A percentile compares a stretch with the other conserved stretches of the same genome.
phyloP scores from a whole-genome alignment of 306 rosid genomes.

The Acacia acuminata region DNA sequence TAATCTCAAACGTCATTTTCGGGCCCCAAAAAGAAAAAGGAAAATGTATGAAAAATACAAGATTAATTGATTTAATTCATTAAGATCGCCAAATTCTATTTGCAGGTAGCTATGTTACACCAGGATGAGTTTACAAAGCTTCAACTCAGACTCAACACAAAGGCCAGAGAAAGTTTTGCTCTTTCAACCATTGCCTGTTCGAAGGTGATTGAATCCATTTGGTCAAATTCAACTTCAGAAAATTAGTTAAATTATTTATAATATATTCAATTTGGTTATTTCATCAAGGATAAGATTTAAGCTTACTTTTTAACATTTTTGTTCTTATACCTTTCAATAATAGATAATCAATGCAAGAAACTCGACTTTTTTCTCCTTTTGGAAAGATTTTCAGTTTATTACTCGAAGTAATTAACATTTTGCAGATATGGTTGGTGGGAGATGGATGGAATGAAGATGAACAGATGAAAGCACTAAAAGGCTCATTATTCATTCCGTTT shows the following conservation, averaged over 20 bases:
- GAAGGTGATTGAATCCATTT: constrained; percentile 39
- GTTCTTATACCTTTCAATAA: no score
- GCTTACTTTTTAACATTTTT: no score
- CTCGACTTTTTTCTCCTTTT: no score
- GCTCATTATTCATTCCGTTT: not conserved
- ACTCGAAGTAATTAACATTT: not conserved
- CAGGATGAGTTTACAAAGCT: constrained; percentile 50
- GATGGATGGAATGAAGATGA: not conserved
- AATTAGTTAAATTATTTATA: no score
- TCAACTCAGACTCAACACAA: constrained; percentile 17
- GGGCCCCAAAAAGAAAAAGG: no score
- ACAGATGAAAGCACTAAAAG: not conserved
- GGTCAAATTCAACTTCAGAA: not conserved
- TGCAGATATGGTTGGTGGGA: not conserved
- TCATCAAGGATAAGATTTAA: no score
- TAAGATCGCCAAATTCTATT: not conserved
- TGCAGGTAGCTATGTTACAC: constrained; percentile 41
- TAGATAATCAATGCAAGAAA: no score
- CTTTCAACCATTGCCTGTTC: constrained; percentile 34
- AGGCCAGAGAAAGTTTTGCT: constrained; percentile 19
- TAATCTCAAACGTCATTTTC: no score
- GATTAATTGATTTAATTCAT: not conserved
- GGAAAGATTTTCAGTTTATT: no score
- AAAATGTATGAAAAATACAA: no score
- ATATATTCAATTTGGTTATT: no score